A percentile compares a stretch with the other conserved stretches of the same genome.
These are phyloP conservation scores for Phaeomoniella chlamydospora DNA, from an alignment of 2,329 filamentous ascomycete species.

Conservation along the genomic window DNA sequence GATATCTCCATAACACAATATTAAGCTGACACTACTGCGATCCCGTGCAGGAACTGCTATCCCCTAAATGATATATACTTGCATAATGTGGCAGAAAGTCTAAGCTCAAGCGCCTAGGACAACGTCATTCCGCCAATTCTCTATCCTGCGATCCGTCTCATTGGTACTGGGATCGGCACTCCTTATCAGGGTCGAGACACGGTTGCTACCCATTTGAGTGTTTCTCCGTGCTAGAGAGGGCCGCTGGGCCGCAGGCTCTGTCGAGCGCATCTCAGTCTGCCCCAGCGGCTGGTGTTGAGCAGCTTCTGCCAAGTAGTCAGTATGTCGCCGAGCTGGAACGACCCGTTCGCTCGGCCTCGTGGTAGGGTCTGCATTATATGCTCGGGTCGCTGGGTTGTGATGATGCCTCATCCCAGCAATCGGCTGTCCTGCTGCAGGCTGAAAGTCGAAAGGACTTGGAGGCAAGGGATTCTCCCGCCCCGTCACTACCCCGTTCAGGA, in stretches of 20 bases:
- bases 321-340: not conserved
- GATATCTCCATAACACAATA: no score
- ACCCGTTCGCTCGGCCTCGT: conserved; percentile 1
- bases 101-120: no score
- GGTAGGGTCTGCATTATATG: not conserved
- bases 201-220: not conserved
- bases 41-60: no score
- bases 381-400: not conserved
- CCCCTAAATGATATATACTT: no score
- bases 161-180: not conserved
- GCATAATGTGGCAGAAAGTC: no score
- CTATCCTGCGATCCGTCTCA: not conserved
- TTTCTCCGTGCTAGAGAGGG: not conserved
- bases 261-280: no score
- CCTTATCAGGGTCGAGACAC: not conserved
- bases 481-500: conserved; percentile 9
- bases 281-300: not conserved
- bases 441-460: not conserved
- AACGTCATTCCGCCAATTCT: not conserved
- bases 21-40: no score
- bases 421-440: not conserved
- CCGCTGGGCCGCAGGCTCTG: not conserved
- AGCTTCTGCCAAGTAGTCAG: conserved; percentile 1
- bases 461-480: conserved; percentile 10
- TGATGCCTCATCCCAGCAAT: not conserved